These are phyloP conservation scores for Limtongia smithiae DNA, from an alignment of 805 yeast genomes.

Conservation along the genomic window DNA sequence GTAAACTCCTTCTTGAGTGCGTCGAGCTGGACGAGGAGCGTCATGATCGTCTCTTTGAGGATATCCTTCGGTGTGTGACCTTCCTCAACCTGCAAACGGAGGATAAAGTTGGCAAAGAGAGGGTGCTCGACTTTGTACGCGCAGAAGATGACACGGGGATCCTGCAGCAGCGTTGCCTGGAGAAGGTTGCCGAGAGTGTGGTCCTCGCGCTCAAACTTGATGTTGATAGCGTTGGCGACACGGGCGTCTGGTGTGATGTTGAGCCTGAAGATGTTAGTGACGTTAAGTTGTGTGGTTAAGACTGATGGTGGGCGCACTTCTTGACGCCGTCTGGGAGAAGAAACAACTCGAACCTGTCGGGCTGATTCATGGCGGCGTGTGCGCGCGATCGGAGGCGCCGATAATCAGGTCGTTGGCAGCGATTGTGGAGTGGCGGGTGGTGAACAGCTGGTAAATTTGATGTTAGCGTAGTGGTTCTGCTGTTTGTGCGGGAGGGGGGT, in stretches of 20 bases:
- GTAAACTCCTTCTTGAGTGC: conserved; percentile 71
- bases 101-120: conserved; percentile 85
- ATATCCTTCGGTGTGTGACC: conserved; percentile 91
- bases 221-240: conserved; percentile 89
- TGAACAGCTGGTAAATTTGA: too few relatives aligned
- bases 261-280: conserved; percentile 44
- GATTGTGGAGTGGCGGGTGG: too few relatives aligned
- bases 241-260: conserved; percentile 89
- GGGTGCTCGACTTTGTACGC: conserved; percentile 99
- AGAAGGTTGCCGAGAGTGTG: conserved; percentile 92
- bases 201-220: conserved; percentile 94
- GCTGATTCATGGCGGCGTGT: conserved; percentile 75
- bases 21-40: conserved; percentile 74
- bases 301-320: conserved; percentile 51
- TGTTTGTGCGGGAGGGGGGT: too few relatives aligned
- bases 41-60: conserved; percentile 80
- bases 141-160: conserved; percentile 86
- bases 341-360: conserved; percentile 96
- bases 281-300: neutral
- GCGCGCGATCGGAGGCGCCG: neutral
- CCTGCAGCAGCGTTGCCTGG: conserved; percentile 72
- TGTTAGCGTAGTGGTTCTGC: too few relatives aligned
- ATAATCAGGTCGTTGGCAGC: too few relatives aligned
- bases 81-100: conserved; percentile 94
- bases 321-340: conserved; percentile 96